These are phyloP conservation scores for Anthostomella pinea DNA, from an alignment of 2,329 filamentous ascomycete species.

Conservation along the genomic window DNA sequence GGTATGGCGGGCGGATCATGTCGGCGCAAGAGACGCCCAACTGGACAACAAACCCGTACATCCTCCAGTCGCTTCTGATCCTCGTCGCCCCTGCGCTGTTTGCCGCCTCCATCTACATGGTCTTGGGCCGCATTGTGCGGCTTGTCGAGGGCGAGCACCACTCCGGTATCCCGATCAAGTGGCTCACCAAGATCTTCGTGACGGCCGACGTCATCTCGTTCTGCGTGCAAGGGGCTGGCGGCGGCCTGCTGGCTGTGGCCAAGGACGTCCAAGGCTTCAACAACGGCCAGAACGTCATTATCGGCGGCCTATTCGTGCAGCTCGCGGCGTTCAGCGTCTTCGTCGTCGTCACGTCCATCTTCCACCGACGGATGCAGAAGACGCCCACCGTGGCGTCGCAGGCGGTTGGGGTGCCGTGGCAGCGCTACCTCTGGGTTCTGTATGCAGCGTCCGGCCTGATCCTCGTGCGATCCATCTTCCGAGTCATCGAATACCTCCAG, in stretches of 20 bases:
- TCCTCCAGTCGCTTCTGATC: constrained; percentile 24
- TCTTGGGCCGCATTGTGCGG: constrained; percentile 31
- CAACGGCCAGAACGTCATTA: constrained; percentile 41
- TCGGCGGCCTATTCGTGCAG: constrained; percentile 50
- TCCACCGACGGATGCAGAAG: constrained; percentile 35
- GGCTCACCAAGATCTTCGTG: constrained; percentile 47
- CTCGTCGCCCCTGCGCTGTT: constrained; percentile 24
- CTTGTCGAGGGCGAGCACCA: constrained; percentile 20
- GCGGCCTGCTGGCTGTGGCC: constrained; percentile 26
- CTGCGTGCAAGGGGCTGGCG: constrained; percentile 39
- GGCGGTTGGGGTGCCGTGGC: constrained; percentile 24
- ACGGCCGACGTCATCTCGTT: constrained; percentile 44
- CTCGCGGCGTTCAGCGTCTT: constrained; percentile 50
- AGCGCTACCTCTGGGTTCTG: constrained; percentile 20
- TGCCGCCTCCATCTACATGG: constrained; percentile 39
- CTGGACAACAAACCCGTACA: too few relatives aligned
- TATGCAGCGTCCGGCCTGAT: constrained; percentile 30
- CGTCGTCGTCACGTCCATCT: constrained; percentile 39
- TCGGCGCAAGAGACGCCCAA: constrained; percentile 17
- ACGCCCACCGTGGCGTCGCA: too few relatives aligned
- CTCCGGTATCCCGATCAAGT: constrained; percentile 15
- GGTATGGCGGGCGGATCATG: constrained; percentile 24
- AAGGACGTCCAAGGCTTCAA: constrained; percentile 26
- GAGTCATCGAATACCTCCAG: constrained; percentile 38
- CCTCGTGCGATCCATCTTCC: constrained; percentile 35